Evolutionary conservation across 495 filamentous ascomycete genomes (phyloP), one percentile per base, ranked within the genome.

Genomic region (Podospora anserina): DNA sequence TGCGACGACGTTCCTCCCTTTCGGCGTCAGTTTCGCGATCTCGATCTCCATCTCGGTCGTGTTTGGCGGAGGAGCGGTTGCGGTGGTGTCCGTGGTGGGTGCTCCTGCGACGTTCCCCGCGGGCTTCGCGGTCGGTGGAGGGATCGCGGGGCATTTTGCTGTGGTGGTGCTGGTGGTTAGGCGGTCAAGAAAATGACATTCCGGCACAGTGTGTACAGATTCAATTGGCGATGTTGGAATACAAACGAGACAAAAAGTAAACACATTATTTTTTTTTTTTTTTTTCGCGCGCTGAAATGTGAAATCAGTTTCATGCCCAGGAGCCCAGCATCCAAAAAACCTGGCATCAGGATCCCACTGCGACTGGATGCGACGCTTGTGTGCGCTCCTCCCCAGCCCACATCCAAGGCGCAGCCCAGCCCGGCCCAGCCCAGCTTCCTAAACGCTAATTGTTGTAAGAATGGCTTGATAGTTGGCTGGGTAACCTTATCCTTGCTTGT

Each of bases 391-490:
- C 34, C 44, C 34, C 63, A 65, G 39, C 39, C 39, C 39, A 49
- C 39, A 11, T 49, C 39, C 39, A 49, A 49, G 39, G 39, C 39
- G 56, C 19, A 20, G 56, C 56, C 26, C 19, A 60, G 58, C 58
- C 23, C 23, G 39, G 39, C 39, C 18, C 19, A 60, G 39, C 39
- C 18, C 19, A 60, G 58, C 58, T 23, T 27, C 26, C 23, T 19
- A 61, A 61, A 26, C 56, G 19, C 9, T 58, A 61, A 56, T 49
- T 70, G 71, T 57, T 49, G 70, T 72, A 65, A 72, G 77, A 66
- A 75, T 61, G 18, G 13, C 2, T 32, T 34, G 67, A 72, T 62
- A 69, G 81, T 82, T 81, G 79, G 68, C 78, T 53, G 70, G 79
- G 75, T 78, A 82, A 82, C 81, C 67, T 71, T 74, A 65, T 68